Evolutionary conservation across 2,329 filamentous ascomycete species (phyloP).

Genomic region (Fusarium miscanthi): DNA sequence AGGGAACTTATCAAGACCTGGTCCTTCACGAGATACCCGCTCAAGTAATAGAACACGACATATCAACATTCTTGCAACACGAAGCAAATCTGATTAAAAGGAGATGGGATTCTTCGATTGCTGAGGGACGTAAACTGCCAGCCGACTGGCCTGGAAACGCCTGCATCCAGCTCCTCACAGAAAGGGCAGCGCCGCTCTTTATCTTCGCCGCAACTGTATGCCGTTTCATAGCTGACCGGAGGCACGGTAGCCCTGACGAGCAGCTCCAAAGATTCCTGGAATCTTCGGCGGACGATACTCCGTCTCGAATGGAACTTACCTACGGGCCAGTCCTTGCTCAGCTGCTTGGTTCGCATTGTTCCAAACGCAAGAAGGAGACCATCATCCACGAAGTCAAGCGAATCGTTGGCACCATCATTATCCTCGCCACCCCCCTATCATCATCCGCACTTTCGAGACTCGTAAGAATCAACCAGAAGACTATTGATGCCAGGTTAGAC

Average conservation of each 20-base stretch:
- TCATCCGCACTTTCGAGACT: background rate
- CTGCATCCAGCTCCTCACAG: fast-evolving
- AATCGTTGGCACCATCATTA: background rate
- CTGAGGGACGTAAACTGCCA: background rate
- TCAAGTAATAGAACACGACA: constrained; percentile 50
- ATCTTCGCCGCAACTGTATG: background rate
- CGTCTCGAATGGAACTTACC: fast-evolving
- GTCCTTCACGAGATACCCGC: constrained; percentile 51
- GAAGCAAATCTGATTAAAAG: background rate
- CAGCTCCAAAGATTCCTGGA: background rate
- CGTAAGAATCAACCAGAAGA: background rate
- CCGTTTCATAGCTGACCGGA: background rate
- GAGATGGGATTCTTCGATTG: fast-evolving
- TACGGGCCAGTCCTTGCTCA: background rate
- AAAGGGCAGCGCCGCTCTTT: background rate
- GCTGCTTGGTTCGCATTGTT: background rate
- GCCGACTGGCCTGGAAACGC: background rate
- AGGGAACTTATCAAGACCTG: constrained; percentile 36
- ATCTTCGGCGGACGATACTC: fast-evolving
- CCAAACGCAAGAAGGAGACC: background rate
- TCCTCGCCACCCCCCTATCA: background rate
- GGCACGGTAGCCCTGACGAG: background rate
- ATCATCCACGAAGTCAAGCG: background rate
- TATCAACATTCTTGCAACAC: constrained; percentile 15
- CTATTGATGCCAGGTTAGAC: background rate